Percentiles rank a stretch among this genome's conserved stretches.
These are phyloP conservation scores for Pseudoperonospora humuli DNA, from an alignment of 352 stramenopile genomes.

Conservation along the genomic window DNA sequence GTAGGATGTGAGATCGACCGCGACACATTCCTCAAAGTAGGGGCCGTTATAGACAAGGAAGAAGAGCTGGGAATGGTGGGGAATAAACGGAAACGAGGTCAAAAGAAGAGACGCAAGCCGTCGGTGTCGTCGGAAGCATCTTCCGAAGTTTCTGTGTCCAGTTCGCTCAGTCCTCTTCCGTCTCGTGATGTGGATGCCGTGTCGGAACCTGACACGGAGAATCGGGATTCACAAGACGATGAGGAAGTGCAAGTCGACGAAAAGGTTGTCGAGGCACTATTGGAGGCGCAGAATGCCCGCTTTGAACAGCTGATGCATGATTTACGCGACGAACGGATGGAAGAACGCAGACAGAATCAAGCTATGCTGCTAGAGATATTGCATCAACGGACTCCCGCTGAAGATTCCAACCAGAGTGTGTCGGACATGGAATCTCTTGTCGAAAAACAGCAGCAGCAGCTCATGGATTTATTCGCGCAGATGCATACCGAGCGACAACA, in stretches of 20 bases:
- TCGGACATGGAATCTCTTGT: constrained; percentile 23
- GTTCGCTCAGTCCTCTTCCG: constrained; percentile 10
- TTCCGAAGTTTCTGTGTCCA: constrained; percentile 3
- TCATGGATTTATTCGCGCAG: constrained; percentile 30
- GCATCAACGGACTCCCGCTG: constrained; percentile 19
- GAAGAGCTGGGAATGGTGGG: constrained; percentile 20
- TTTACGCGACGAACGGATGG: constrained; percentile 23
- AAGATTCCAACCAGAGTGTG: constrained; percentile 15
- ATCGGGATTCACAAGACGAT: constrained; percentile 4
- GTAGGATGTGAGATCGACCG: constrained; percentile 28
- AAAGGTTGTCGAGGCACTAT: constrained; percentile 18
- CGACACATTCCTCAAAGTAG: constrained; percentile 21
- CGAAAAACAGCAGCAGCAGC: constrained; percentile 27
- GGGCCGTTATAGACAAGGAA: constrained; percentile 25
- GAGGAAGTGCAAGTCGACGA: constrained; percentile 18
- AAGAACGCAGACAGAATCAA: constrained; percentile 31
- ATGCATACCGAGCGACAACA: constrained; percentile 32
- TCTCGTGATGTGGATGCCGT: constrained; percentile 19
- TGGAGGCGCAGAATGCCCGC: constrained; percentile 24
- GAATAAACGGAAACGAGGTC: constrained; percentile 21
- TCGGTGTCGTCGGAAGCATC: constrained; percentile 24
- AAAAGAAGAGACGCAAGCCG: constrained; percentile 13
- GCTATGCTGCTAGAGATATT: constrained; percentile 26
- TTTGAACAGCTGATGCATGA: constrained; percentile 30
- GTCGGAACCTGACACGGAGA: constrained; percentile 11